phyloP scores from a whole-genome alignment of 2,329 filamentous ascomycete species.

The Claviceps spartinae region DNA sequence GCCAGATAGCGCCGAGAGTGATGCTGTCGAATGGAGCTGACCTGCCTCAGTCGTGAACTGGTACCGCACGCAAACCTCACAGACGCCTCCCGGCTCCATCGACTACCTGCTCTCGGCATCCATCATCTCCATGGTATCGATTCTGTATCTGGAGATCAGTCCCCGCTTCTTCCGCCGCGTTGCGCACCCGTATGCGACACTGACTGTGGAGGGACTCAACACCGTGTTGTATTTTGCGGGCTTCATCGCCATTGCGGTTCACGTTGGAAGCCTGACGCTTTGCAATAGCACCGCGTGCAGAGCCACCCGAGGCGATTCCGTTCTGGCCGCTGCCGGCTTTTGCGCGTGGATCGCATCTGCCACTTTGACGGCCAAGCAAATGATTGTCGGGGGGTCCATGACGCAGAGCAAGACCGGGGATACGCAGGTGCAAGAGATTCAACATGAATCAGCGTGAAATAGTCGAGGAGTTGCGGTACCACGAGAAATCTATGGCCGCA shows the following conservation, averaged over 20 bases:
- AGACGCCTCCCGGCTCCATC: constrained; percentile 39
- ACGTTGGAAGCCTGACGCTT: constrained; percentile 40
- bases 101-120: constrained; percentile 44
- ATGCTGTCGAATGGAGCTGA: not conserved
- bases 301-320: constrained; percentile 39
- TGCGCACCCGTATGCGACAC: constrained; percentile 33
- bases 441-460: not conserved
- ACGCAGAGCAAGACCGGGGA: constrained; percentile 13
- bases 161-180: constrained; percentile 31
- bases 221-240: constrained; percentile 44
- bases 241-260: constrained; percentile 44
- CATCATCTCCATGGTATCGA: constrained; percentile 39
- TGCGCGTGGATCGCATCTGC: constrained; percentile 37
- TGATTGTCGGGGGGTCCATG: constrained; percentile 29
- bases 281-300: constrained; percentile 44
- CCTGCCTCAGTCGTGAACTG: constrained; percentile 40
- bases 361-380: constrained; percentile 30
- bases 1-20: not conserved
- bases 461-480: too few relatives aligned
- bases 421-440: constrained; percentile 25
- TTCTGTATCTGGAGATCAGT: constrained; percentile 38
- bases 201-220: constrained; percentile 38
- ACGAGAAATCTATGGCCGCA: too few relatives aligned
- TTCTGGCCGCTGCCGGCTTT: constrained; percentile 40
- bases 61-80: constrained; percentile 42